phyloP scores from a whole-genome alignment of 1,284 basidiomycete genomes.

The Irpex lacteus region DNA sequence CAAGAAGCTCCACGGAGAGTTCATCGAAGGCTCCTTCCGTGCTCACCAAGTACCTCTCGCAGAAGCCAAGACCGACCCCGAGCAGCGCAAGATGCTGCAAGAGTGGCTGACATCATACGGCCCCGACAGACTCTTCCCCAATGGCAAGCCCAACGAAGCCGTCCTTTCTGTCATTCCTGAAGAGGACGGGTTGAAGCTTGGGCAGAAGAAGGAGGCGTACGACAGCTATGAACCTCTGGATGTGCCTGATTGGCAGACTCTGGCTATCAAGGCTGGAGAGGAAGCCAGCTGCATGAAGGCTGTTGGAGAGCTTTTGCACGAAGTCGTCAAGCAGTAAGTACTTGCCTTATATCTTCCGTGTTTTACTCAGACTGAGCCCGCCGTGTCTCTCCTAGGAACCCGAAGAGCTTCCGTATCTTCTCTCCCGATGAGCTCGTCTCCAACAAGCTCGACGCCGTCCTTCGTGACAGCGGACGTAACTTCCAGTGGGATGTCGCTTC shows the following conservation, averaged over 20 bases:
- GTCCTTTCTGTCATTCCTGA: constrained; percentile 61
- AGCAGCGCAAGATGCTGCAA: constrained; percentile 63
- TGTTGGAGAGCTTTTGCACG: constrained; percentile 57
- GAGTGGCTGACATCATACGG: constrained; percentile 71
- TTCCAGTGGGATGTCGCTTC: constrained; percentile 78
- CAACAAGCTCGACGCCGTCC: constrained; percentile 83
- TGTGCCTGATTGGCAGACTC: constrained; percentile 65
- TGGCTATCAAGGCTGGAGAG: constrained; percentile 40
- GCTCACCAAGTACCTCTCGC: constrained; percentile 84
- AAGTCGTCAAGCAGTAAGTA: constrained; percentile 54
- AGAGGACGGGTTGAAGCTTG: constrained; percentile 51
- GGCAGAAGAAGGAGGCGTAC: constrained; percentile 67
- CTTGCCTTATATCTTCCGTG: not conserved
- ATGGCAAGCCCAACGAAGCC: constrained; percentile 47
- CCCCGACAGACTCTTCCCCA: constrained; percentile 59
- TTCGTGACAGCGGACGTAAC: constrained; percentile 65
- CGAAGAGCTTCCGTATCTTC: constrained; percentile 79
- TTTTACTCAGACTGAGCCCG: constrained; percentile 2
- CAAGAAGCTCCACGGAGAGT: constrained; percentile 59
- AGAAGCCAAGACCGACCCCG: constrained; percentile 56
- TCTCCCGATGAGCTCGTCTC: constrained; percentile 90
- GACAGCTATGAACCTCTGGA: constrained; percentile 58
- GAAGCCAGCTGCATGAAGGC: constrained; percentile 80
- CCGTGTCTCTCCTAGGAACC: constrained; percentile 48
- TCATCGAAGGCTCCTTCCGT: constrained; percentile 75